phyloP scores from a whole-genome alignment of 768 basidiomycete species.

The Auricularia heimuer region DNA sequence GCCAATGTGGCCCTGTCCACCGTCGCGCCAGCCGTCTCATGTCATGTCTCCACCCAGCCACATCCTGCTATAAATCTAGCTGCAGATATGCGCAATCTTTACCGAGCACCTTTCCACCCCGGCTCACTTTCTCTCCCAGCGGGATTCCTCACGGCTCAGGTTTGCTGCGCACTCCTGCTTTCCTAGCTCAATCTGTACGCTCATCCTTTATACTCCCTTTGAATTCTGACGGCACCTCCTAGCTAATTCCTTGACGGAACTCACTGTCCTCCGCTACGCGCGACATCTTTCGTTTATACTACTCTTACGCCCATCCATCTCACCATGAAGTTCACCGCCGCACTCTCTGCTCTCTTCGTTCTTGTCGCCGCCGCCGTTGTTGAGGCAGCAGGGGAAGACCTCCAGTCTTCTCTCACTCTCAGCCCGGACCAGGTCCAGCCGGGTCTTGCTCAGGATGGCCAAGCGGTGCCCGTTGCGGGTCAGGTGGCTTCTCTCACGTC shows the following conservation, averaged over 20 bases:
- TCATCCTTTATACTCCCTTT: background rate
- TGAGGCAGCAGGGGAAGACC: background rate
- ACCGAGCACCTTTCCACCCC: background rate
- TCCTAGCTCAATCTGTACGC: background rate
- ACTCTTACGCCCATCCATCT: background rate
- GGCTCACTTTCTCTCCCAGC: background rate
- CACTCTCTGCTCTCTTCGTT: background rate
- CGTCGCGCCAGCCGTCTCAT: no score
- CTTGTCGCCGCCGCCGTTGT: background rate
- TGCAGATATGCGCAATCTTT: background rate
- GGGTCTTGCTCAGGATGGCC: constrained; percentile 43
- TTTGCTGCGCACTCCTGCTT: background rate
- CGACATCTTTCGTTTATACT: background rate
- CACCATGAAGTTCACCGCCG: background rate
- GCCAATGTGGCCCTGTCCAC: no score
- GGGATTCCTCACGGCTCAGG: background rate
- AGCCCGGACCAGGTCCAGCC: constrained; percentile 2
- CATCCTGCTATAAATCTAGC: no score
- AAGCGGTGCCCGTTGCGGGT: constrained; percentile 33
- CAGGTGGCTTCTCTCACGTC: constrained; percentile 45
- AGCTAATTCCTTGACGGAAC: background rate
- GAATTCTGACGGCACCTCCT: background rate
- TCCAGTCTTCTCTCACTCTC: background rate
- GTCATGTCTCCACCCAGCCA: no score
- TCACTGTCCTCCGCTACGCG: background rate